Percentiles rank a stretch among this genome's conserved stretches.
These are phyloP conservation scores for Gonapodya prolifera DNA, from an alignment of 192 early-diverging fungal genomes.

Conservation along the genomic window DNA sequence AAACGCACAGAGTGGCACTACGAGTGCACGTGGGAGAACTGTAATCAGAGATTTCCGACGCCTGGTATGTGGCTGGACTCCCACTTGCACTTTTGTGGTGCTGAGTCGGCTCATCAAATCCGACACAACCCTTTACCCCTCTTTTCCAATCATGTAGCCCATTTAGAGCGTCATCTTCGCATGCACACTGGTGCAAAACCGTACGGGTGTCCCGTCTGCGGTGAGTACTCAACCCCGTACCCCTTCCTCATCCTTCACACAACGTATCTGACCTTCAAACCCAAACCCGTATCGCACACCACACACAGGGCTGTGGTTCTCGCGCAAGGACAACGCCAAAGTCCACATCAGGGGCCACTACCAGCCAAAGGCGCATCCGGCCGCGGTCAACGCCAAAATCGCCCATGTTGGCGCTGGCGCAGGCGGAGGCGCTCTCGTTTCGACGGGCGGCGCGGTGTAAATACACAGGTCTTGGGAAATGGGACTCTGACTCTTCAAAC, in stretches of 20 bases:
- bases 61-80: not conserved
- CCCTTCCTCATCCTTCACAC: too few relatives aligned
- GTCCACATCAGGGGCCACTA: not conserved
- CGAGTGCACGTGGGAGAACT: not conserved
- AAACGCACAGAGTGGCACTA: not conserved
- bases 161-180: not conserved
- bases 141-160: not conserved
- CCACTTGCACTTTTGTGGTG: too few relatives aligned
- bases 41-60: not conserved
- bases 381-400: not conserved
- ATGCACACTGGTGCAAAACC: not conserved
- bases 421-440: too few relatives aligned
- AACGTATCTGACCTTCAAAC: not conserved
- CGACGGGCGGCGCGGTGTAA: not conserved
- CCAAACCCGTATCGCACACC: not conserved
- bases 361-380: not conserved
- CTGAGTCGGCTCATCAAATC: too few relatives aligned
- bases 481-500: too few relatives aligned
- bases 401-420: too few relatives aligned
- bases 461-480: too few relatives aligned
- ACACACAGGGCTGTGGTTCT: not conserved
- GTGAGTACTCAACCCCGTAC: not conserved
- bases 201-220: not conserved
- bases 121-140: too few relatives aligned
- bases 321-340: not conserved